Conservation (phyloP, 2,329 filamentous ascomycete species). For the Sporothrix schenckii region DNA sequence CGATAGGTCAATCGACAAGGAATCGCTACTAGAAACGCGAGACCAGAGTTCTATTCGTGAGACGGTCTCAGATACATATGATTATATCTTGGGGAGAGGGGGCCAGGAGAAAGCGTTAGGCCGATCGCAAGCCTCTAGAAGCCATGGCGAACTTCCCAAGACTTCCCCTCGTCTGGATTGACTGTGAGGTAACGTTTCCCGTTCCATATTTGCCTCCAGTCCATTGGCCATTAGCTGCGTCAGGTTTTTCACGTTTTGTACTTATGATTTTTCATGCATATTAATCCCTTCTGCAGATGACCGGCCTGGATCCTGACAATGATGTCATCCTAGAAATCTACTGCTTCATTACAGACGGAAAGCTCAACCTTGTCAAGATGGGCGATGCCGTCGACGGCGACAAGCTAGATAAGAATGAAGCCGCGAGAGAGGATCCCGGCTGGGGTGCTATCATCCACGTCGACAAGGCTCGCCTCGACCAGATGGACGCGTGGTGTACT, state of each 20-base stretch:
- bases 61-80: neutral
- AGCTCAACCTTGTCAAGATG: constrained; percentile 52
- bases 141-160: constrained; percentile 26
- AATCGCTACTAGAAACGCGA: neutral
- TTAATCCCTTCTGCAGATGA: constrained; percentile 69
- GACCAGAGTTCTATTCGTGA: neutral
- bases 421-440: constrained; percentile 73
- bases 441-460: constrained; percentile 82
- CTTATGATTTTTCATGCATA: no score
- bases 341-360: constrained; percentile 83
- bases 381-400: neutral
- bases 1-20: neutral
- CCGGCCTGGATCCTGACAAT: constrained; percentile 73
- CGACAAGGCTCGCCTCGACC: constrained; percentile 66
- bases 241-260: neutral
- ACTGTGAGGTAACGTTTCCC: constrained; percentile 34
- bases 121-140: neutral
- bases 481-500: constrained; percentile 89
- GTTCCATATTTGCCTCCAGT: neutral
- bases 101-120: no score
- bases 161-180: constrained; percentile 35
- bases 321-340: constrained; percentile 91
- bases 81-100: neutral
- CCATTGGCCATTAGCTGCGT: neutral
- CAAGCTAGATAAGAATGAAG: constrained; percentile 36